Evolutionary conservation across 2,329 filamentous ascomycete genomes (phyloP).

Genomic region (Geoglossum cookeanum): DNA sequence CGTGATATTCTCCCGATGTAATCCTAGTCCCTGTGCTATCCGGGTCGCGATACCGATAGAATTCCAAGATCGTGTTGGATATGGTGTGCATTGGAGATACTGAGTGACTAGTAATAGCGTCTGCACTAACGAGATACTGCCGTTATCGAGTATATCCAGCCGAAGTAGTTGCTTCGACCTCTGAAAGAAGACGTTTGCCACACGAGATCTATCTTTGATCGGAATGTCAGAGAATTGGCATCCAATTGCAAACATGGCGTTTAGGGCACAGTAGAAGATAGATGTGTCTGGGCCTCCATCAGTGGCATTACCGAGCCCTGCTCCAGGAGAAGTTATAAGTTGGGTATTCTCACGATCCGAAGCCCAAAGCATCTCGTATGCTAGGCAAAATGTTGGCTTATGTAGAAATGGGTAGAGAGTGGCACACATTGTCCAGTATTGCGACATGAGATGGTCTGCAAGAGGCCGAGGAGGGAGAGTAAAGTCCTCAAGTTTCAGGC

Average conservation of each 20-base stretch:
- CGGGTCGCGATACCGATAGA: conserved; percentile 24
- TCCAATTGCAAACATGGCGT: conserved; percentile 25
- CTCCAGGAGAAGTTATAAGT: conserved; percentile 8
- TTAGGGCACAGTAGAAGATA: conserved; percentile 25
- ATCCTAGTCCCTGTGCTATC: conserved; percentile 23
- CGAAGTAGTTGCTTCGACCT: conserved; percentile 19
- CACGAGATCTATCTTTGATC: conserved; percentile 13
- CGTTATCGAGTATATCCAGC: conserved; percentile 20
- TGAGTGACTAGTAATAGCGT: conserved; percentile 22
- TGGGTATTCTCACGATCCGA: conserved; percentile 9
- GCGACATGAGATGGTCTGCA: conserved; percentile 23
- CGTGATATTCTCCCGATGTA: conserved; percentile 18
- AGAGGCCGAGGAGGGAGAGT: conserved; percentile 22
- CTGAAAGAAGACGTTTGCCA: conserved; percentile 18
- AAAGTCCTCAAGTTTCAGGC: conserved; percentile 16
- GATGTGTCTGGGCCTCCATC: conserved; percentile 19
- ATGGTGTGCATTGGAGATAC: conserved; percentile 23
- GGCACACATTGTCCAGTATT: conserved; percentile 22
- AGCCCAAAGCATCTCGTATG: conserved; percentile 23
- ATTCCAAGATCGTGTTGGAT: conserved; percentile 25
- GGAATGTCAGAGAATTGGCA: conserved; percentile 22
- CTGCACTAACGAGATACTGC: conserved; percentile 23
- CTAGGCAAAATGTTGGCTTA: conserved; percentile 21
- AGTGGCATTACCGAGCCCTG: neutral
- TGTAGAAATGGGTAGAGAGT: conserved; percentile 28